phyloP scores from a whole-genome alignment of 2,329 filamentous ascomycete genomes.

The Rhinocladiella mackenziei region DNA sequence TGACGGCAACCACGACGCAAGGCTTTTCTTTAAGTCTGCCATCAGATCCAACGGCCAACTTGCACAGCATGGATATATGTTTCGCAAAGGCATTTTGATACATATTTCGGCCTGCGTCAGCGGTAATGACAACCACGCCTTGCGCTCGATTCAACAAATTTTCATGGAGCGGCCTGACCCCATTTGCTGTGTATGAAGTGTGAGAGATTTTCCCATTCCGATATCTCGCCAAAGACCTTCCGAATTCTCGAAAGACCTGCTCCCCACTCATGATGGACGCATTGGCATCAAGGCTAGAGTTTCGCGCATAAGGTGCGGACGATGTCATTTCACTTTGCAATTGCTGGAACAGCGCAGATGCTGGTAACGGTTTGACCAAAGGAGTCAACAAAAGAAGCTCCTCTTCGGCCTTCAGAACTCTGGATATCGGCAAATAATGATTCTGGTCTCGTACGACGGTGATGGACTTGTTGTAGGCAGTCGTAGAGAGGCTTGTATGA shows the following conservation, averaged over 20 bases:
- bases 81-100: conserved; percentile 96
- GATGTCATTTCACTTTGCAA: conserved; percentile 38
- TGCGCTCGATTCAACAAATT: conserved; percentile 84
- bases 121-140: conserved; percentile 84
- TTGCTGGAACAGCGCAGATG: conserved; percentile 74
- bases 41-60: conserved; percentile 38
- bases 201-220: conserved; percentile 83
- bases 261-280: conserved; percentile 81
- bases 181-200: conserved; percentile 92
- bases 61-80: conserved; percentile 90
- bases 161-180: conserved; percentile 86
- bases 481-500: conserved; percentile 75
- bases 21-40: conserved; percentile 64
- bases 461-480: conserved; percentile 87
- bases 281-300: conserved; percentile 54
- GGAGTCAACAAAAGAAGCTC: conserved; percentile 87
- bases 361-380: conserved; percentile 84
- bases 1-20: conserved; percentile 84
- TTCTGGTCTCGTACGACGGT: conserved; percentile 89
- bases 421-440: conserved; percentile 74
- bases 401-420: conserved; percentile 76
- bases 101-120: conserved; percentile 87
- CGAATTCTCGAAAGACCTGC: conserved; percentile 84
- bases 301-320: conserved; percentile 28
- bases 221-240: conserved; percentile 78